A percentile compares a stretch with the other conserved stretches of the same genome.
Conservation (phyloP, 805 yeast genomes). For the Nakazawaea ambrosiae region DNA sequence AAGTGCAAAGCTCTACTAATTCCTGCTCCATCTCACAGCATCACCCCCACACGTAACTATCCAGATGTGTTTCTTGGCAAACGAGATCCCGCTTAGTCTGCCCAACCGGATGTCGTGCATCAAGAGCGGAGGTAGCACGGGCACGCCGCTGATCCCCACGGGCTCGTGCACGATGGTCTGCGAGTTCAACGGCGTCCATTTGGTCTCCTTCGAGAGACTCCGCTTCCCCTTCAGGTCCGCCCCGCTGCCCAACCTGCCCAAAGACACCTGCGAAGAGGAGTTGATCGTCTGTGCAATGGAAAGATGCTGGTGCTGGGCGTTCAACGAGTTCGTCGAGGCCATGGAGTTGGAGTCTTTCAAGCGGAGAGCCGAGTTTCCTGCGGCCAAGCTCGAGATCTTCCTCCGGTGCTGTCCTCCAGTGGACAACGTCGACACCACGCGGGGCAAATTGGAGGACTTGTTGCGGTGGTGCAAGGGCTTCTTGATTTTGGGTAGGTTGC, state of each 20-base stretch:
- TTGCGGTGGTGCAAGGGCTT: constrained; percentile 12
- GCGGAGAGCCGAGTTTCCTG: not conserved
- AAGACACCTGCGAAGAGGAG: constrained; percentile 15
- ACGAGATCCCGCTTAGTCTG: constrained; percentile 23
- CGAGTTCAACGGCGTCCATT: not conserved
- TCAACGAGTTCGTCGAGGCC: constrained; percentile 22
- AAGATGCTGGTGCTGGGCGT: constrained; percentile 15
- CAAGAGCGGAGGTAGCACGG: constrained; percentile 26
- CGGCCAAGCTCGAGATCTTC: constrained; percentile 3
- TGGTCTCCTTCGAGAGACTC: not conserved
- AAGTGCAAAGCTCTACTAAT: too few relatives aligned
- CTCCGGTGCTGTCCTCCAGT: constrained; percentile 6
- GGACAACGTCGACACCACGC: not conserved
- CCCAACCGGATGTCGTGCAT: constrained; percentile 26
- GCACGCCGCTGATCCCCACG: constrained; percentile 19
- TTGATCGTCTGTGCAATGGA: constrained; percentile 22
- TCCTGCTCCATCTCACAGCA: constrained; percentile 33
- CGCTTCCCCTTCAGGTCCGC: not conserved
- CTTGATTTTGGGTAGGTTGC: constrained; percentile 29
- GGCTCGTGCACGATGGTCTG: constrained; percentile 18
- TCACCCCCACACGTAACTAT: constrained; percentile 30
- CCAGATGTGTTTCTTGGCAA: constrained; percentile 27
- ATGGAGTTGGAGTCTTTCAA: constrained; percentile 18
- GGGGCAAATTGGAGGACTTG: constrained; percentile 6
- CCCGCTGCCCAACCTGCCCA: constrained; percentile 10